phyloP scores from a whole-genome alignment of 129 eudicot genomes.

The Apium graveolens region DNA sequence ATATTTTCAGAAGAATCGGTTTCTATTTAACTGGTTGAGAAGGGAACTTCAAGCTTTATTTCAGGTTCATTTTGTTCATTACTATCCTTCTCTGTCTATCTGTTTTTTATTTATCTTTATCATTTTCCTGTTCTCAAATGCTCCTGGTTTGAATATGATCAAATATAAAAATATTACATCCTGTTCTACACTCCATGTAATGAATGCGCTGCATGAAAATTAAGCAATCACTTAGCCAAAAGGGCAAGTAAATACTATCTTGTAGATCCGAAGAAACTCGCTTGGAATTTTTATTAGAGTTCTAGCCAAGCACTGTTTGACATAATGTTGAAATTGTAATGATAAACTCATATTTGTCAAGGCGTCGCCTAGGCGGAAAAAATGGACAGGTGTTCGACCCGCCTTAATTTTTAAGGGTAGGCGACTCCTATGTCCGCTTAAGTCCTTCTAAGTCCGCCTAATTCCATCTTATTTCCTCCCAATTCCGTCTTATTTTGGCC shows the following conservation, averaged over 20 bases:
- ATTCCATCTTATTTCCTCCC: too few relatives aligned
- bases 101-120: background rate
- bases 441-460: too few relatives aligned
- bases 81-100: background rate
- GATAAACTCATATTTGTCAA: background rate
- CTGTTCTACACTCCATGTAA: background rate
- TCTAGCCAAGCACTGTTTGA: background rate
- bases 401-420: too few relatives aligned
- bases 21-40: conserved; percentile 61
- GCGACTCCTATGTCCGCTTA: too few relatives aligned
- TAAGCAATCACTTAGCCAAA: background rate
- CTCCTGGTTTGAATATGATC: background rate
- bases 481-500: too few relatives aligned
- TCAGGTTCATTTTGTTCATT: conserved; percentile 41
- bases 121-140: background rate
- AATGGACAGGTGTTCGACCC: too few relatives aligned
- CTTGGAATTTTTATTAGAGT: background rate
- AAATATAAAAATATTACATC: background rate
- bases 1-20: conserved; percentile 60
- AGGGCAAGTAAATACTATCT: background rate
- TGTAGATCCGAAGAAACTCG: background rate
- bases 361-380: too few relatives aligned
- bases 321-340: background rate
- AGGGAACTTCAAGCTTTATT: conserved; percentile 79
- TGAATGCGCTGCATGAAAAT: background rate